These are phyloP conservation scores for Yamadazyma sp. DNA, from an alignment of 805 yeast species.

Conservation along the genomic window DNA sequence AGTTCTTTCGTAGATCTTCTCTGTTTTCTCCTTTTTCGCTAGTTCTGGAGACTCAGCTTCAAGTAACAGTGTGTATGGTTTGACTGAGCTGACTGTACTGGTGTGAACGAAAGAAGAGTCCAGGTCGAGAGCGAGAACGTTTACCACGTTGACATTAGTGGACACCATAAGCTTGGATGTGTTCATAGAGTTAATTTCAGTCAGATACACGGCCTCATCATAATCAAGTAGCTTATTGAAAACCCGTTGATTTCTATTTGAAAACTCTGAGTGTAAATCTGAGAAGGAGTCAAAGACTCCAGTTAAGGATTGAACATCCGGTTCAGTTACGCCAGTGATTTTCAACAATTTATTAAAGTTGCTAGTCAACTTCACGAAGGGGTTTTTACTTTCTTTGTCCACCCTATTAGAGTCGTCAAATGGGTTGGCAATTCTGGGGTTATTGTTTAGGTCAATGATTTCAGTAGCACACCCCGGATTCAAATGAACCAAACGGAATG, in stretches of 20 bases:
- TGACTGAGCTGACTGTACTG: slow-evolving; percentile 18
- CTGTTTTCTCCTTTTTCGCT: not conserved
- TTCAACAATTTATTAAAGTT: slow-evolving; percentile 31
- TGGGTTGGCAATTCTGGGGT: slow-evolving; percentile 10
- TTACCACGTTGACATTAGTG: slow-evolving; percentile 51
- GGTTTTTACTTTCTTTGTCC: slow-evolving; percentile 20
- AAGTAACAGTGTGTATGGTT: slow-evolving; percentile 23
- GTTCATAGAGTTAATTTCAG: slow-evolving; percentile 8
- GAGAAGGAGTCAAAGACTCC: slow-evolving; percentile 7
- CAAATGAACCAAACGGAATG: slow-evolving; percentile 50
- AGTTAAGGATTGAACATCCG: too few relatives aligned
- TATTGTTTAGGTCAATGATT: slow-evolving; percentile 17
- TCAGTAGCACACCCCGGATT: slow-evolving; percentile 53
- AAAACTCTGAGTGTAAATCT: slow-evolving; percentile 9
- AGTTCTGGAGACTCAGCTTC: too few relatives aligned
- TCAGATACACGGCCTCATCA: slow-evolving; percentile 9
- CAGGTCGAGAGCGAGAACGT: slow-evolving; percentile 40
- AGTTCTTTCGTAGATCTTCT: slow-evolving; percentile 25
- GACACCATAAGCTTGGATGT: slow-evolving; percentile 38
- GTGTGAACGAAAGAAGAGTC: slow-evolving; percentile 25
- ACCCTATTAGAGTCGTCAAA: slow-evolving; percentile 9
- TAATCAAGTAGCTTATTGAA: slow-evolving; percentile 13
- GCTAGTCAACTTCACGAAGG: slow-evolving; percentile 34
- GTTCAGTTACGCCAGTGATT: not conserved
- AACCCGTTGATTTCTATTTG: slow-evolving; percentile 4